Evolutionary conservation across 352 stramenopile species (phyloP), one percentile per base, ranked within the genome.

Genomic region (Phytopythium cucurbitacearum): DNA sequence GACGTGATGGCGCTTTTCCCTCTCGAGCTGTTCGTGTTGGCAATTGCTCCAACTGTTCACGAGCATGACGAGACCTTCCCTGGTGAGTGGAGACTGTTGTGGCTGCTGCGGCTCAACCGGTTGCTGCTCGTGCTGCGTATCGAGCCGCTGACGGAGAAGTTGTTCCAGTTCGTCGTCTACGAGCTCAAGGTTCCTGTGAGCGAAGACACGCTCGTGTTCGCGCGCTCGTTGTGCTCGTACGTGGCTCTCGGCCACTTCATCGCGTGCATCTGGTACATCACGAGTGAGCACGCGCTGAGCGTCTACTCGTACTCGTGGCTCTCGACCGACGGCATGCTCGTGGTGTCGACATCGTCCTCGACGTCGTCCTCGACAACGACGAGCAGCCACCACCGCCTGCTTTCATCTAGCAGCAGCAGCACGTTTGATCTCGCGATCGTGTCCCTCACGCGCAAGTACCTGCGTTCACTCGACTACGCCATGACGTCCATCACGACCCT

Each of bases 401-500:
- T 28, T 28, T 28, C 21, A 28, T 28, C 21, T 28, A 16, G 12
- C 28, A 47, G 13, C 34, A 44, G 7, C 56, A 60, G 41, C 40
- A 59, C 0, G 15, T 7, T 70, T 16, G 42, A 71, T 16, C 60
- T 84, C 21, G 15, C 60, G 5, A 45, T 40, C 21, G 54, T 89
- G 7, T 61, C 67, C 11, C 48, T 87, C 0, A 59, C 35, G 28
- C 76, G 74, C 40, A 88, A 90, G 62, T 90, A 88, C 51, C 47
- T 85, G 8, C 73, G 80, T 4, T 77, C 77, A 3, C 65, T 91
- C 35, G 66, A 85, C 37, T 87, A 87, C 51, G 68, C 77, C 0
- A 53, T 88, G 10, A 69, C 73, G 12, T 87, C 77, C 1, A 87
- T 91, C 47, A 84, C 80, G 10, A 87, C 77, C 3, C 60, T 89